These are phyloP conservation scores for Cryptococcus sp. DNA, from an alignment of 1,284 basidiomycete genomes.

Conservation along the genomic window DNA sequence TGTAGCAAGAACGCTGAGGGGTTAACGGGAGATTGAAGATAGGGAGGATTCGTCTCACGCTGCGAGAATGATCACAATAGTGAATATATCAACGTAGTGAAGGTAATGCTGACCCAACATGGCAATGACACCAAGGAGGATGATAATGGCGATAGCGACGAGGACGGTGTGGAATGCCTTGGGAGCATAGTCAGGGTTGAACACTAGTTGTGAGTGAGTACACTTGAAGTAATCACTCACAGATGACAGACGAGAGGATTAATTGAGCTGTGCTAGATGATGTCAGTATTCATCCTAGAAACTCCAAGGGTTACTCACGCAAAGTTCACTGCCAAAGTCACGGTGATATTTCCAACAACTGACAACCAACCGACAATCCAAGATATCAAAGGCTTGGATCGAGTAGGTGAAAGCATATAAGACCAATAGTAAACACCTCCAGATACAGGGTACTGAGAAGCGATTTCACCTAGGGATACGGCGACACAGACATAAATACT, in stretches of 20 bases:
- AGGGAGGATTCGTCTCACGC: slow-evolving; percentile 6
- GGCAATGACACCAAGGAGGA: slow-evolving; percentile 40
- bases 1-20: slow-evolving; percentile 38
- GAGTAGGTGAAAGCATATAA: slow-evolving; percentile 41
- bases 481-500: slow-evolving; percentile 48
- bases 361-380: slow-evolving; percentile 50
- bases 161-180: slow-evolving; percentile 36
- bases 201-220: slow-evolving; percentile 11
- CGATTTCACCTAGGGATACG: slow-evolving; percentile 48
- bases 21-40: not conserved
- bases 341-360: slow-evolving; percentile 49
- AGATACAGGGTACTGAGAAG: slow-evolving; percentile 45
- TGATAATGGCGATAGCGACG: slow-evolving; percentile 39
- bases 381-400: slow-evolving; percentile 39
- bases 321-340: slow-evolving; percentile 49
- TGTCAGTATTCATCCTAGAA: not conserved
- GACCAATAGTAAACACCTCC: slow-evolving; percentile 51
- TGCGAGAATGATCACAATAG: slow-evolving; percentile 25
- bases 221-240: slow-evolving; percentile 5
- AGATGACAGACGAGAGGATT: slow-evolving; percentile 34
- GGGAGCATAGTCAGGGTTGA: slow-evolving; percentile 26
- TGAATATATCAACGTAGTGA: slow-evolving; percentile 33
- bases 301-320: slow-evolving; percentile 16
- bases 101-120: slow-evolving; percentile 36
- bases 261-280: slow-evolving; percentile 42